These are phyloP conservation scores for Cicer judaicum DNA, from an alignment of 306 rosid genomes.

Conservation along the genomic window DNA sequence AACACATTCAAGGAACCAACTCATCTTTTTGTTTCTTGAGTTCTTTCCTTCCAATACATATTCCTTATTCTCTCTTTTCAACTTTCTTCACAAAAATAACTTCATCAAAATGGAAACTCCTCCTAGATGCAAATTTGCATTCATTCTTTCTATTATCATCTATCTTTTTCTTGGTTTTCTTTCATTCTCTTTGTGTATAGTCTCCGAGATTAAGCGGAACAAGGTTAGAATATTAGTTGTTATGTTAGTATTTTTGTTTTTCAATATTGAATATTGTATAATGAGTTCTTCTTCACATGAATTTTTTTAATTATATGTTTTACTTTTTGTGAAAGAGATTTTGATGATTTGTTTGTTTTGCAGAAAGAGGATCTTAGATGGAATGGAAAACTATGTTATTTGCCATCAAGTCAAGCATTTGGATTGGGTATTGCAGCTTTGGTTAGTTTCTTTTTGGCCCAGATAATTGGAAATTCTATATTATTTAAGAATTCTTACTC, in stretches of 20 bases:
- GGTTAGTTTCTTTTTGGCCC: slow-evolving; percentile 61
- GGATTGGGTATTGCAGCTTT: slow-evolving; percentile 75
- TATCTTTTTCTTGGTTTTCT: slow-evolving; percentile 63
- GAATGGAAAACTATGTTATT: slow-evolving; percentile 65
- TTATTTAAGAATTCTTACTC: slow-evolving; percentile 52
- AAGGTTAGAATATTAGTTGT: slow-evolving; percentile 45
- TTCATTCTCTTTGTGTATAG: slow-evolving; percentile 71
- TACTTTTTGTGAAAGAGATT: background rate
- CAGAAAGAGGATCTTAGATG: slow-evolving; percentile 70
- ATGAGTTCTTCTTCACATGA: background rate
- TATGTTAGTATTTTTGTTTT: no score
- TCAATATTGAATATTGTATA: slow-evolving; percentile 1
- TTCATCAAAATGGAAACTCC: slow-evolving; percentile 59
- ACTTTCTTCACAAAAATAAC: slow-evolving; percentile 34
- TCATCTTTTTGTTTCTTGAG: slow-evolving; percentile 54
- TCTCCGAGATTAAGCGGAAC: slow-evolving; percentile 67
- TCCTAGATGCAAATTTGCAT: slow-evolving; percentile 43
- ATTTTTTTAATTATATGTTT: background rate
- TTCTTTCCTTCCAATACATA: slow-evolving; percentile 55
- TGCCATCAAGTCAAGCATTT: slow-evolving; percentile 78
- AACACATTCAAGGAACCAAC: slow-evolving; percentile 27
- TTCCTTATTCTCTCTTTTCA: slow-evolving; percentile 34
- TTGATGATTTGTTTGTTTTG: slow-evolving; percentile 32
- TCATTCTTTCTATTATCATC: slow-evolving; percentile 46
- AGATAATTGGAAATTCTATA: slow-evolving; percentile 60